Percentiles rank a stretch among this genome's conserved stretches.
These are phyloP conservation scores for Pythium monospermum DNA, from an alignment of 352 stramenopile genomes.

Conservation along the genomic window DNA sequence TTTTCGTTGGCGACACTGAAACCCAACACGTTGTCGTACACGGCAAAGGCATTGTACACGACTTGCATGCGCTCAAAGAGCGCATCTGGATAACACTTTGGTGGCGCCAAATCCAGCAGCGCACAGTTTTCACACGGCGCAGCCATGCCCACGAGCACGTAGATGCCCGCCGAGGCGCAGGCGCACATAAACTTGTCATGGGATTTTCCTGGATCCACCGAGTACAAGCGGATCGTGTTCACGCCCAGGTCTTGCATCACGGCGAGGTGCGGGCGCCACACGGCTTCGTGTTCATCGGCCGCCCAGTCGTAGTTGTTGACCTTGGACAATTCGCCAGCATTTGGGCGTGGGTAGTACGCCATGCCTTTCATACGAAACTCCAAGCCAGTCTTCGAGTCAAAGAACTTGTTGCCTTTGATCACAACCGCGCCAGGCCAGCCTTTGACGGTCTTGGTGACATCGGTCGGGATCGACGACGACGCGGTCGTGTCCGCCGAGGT, in stretches of 20 bases:
- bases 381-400: conserved; percentile 38
- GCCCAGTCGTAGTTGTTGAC: conserved; percentile 59
- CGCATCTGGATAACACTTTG: conserved; percentile 28
- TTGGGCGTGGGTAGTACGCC: conserved; percentile 67
- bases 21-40: conserved; percentile 31
- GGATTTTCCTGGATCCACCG: conserved; percentile 24
- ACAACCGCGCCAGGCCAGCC: conserved; percentile 37
- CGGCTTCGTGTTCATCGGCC: conserved; percentile 43
- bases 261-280: conserved; percentile 39
- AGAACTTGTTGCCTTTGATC: conserved; percentile 74
- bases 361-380: conserved; percentile 71
- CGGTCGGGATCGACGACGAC: conserved; percentile 9
- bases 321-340: conserved; percentile 34
- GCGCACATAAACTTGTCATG: conserved; percentile 44
- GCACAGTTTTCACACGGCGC: conserved; percentile 33
- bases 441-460: conserved; percentile 15
- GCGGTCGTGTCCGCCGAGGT: neutral
- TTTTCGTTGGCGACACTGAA: conserved; percentile 72
- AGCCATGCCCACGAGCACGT: conserved; percentile 35
- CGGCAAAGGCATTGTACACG: conserved; percentile 37
- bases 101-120: conserved; percentile 22
- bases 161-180: conserved; percentile 29
- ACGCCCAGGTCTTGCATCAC: conserved; percentile 29
- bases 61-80: conserved; percentile 33
- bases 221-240: conserved; percentile 34